These are phyloP conservation scores for Claviceps purpurea DNA, from an alignment of 2,329 filamentous ascomycete genomes.

Conservation along the genomic window DNA sequence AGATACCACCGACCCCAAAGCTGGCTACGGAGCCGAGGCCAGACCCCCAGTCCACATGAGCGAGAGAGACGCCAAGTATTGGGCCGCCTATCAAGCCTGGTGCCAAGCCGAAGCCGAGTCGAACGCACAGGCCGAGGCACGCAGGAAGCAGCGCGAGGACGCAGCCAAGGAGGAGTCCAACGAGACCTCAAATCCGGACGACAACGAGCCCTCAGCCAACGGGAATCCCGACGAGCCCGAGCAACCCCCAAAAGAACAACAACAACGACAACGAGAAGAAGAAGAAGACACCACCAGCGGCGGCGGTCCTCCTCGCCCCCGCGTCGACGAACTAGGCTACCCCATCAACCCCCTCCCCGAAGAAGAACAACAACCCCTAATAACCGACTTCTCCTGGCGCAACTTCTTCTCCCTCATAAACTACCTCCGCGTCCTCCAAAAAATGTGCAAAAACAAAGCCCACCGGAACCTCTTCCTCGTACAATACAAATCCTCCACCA, in stretches of 20 bases:
- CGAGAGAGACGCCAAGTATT: too few species aligned
- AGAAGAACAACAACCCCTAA: slow-evolving; percentile 48
- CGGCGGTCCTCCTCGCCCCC: slow-evolving; percentile 30
- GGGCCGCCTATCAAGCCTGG: too few species aligned
- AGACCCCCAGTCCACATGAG: too few species aligned
- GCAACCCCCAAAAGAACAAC: slow-evolving; percentile 12
- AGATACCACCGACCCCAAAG: too few species aligned
- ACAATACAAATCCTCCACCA: slow-evolving; percentile 87
- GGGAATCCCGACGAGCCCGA: slow-evolving; percentile 1
- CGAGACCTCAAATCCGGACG: slow-evolving; percentile 3
- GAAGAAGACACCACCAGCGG: slow-evolving; percentile 14
- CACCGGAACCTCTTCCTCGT: slow-evolving; percentile 90
- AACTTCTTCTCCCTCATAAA: slow-evolving; percentile 96
- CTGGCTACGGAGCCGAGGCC: too few species aligned
- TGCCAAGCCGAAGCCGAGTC: too few species aligned
- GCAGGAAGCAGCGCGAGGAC: neutral
- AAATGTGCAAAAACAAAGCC: slow-evolving; percentile 90
- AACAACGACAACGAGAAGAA: neutral
- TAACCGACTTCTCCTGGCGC: slow-evolving; percentile 82
- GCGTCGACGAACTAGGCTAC: slow-evolving; percentile 80
- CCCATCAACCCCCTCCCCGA: slow-evolving; percentile 57
- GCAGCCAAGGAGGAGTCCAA: slow-evolving; percentile 3
- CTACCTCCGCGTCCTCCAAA: slow-evolving; percentile 90
- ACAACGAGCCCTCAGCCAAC: too few species aligned
- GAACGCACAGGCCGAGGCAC: too few species aligned